Base-by-base conservation (phyloP, 2,329 filamentous ascomycete genomes). In the Setomelanomma holmii region DNA sequence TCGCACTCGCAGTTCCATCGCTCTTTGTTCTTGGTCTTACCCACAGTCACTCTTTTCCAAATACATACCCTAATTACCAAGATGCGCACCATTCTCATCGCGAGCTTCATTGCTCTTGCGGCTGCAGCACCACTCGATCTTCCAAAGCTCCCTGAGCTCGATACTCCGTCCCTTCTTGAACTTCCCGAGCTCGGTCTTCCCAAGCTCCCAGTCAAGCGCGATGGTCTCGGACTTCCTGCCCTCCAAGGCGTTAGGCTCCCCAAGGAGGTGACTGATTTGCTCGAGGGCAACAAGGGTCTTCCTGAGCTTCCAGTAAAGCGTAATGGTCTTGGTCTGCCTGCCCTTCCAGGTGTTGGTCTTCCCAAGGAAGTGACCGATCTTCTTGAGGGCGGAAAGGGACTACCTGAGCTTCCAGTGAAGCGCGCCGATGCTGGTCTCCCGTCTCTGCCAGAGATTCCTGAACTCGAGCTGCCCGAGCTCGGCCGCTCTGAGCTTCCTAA, bases 31-130 rank as follows among this genome's bases (percentile, higher is more conserved):
- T 21, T 20, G 6, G 41, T 22, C 16, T 19, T 35, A 35, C 39
- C n/a, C 40, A 14, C 22, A 52, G 39, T 52, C 49, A 43, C 21
- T 52, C 49, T 43, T 43, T 47, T 34, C n/a, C n/a, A n/a, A 46
- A 38, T 16, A 38, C 10, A 5, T 11, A 8, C 20, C 24, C 8
- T 20, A 17, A 27, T 42, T 40, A 40, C 45, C 51, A 45, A 17
- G 14, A 53, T 53, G 51, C 51, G 51, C 40, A 30, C 40, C 45
- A 21, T 33, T 42, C 20, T 42, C 45, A 41, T 53, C 27, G 51
- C 45, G 20, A 45, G 45, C 51, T 49, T 53, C 41, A 27, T 44
- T 33, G 51, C 51, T 49, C 35, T 53, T 21, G 51, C 51, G 17
- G 51, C 40, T 16, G 27, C 40, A 35, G 45, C 51, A 30, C 51